Evolutionary conservation across 129 eudicot species (phyloP), one percentile per base, ranked within the genome.

Genomic region (Tagetes erecta): DNA sequence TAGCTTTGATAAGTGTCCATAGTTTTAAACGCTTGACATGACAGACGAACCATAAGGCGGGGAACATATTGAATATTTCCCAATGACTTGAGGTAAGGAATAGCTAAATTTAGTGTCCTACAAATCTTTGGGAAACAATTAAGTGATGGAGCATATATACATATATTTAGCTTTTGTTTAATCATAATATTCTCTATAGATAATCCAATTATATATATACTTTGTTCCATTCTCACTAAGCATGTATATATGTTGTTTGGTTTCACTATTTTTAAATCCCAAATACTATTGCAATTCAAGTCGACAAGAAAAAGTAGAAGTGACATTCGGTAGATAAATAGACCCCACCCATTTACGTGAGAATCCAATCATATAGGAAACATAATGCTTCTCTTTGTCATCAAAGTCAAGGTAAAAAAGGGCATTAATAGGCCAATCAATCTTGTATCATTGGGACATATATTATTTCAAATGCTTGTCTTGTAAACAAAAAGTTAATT

Each of bases 151-250:
- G 67, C 39, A 78, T 71, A 76, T 76, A 78, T 78, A 59, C 70
- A 60, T 76, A 78, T 40, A 62, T 78, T 33, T 78, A 12, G 67
- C 58, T 78, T 78, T 71, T 71, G 73, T 71, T 71, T 71, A 78
- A 63, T 71, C 77, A 78, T 46, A 77, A 71, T 76, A 78, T 78
- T 78, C 82, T 78, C 42, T 71, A 60, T 8, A 44, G 2, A 44
- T 33, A 71, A 53, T 64, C 82, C 82, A 41, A 10, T 44, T 44
- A 71, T 62, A 71, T 44, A 71, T 62, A 71, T 71, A 71, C 77
- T 78, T 78, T 78, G 77, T 78, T 78, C 82, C 72, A 78, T 78
- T 78, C 82, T 78, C 82, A 78, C 77, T 78, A 63, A 78, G 77
- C 72, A 71, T 64, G 39, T 70, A 31, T 78, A 72, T 71, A 20